Base-by-base conservation (phyloP, 495 filamentous ascomycete genomes). In the Podospora sp. region DNA sequence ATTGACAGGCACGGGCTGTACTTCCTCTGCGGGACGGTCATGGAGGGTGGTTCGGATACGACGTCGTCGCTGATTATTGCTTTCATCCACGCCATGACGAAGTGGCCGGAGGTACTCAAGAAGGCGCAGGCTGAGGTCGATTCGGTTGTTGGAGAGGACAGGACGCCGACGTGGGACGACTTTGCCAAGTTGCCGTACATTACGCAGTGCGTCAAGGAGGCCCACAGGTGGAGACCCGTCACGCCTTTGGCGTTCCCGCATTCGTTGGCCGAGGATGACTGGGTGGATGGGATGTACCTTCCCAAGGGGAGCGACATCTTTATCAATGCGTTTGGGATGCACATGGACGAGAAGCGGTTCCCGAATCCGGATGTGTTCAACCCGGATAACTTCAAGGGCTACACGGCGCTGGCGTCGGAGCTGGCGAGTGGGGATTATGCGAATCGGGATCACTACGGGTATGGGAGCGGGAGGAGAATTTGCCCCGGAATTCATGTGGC, bases 401-500 rank as follows among this genome's bases (percentile, higher is more conserved):
- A 64, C 70, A 76, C 66, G 68, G 77, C 65, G 72, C 79, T 62
- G 71, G 80, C 60, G 67, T 73, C 49, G 1, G 76, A 79, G 40
- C 33, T 73, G 1, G 69, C 69, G 3, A 53, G 51, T 2, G 63
- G 67, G 6, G 74, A 82, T 46, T 72, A 68, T 21, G 63, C 74
- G 26, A 75, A 75, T 63, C 74, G 78, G 21, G 86, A 86, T 72
- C 84, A 85, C 16, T 86, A 79, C 68, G 82, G 78, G 2, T 79
- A 76, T 65, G 86, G 86, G 2, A 81, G 79, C 46, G 87, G 87
- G 0, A 79, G 87, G 2, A 77, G 87, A 0, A 76, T 86, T 7
- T 90, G 88, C 63, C 82, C 83, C 0, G 87, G 86, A 0, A 83
- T 84, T 6, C 76, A 85, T 56, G 69, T 89, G 0, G 87, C 87